A percentile compares a stretch with the other conserved stretches of the same genome.
phyloP scores from a whole-genome alignment of 129 eudicot genomes.

The Escallonia herrerae region DNA sequence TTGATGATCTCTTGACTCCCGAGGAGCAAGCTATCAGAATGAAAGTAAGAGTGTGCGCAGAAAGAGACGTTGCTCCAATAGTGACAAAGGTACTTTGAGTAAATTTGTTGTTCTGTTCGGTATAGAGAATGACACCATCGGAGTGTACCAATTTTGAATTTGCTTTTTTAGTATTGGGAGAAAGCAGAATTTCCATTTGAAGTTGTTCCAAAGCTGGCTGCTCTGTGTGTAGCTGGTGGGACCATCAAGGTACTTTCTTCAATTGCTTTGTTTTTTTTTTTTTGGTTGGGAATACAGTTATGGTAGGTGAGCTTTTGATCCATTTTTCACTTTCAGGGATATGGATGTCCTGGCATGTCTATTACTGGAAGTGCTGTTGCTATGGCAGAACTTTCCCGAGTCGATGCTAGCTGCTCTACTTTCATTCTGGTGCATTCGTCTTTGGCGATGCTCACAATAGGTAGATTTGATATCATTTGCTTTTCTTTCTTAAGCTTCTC shows the following conservation, averaged over 20 bases:
- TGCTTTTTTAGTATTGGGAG: conserved; percentile 87
- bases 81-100: conserved; percentile 70
- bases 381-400: conserved; percentile 86
- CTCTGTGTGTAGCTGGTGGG: conserved; percentile 83
- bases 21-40: conserved; percentile 61
- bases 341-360: conserved; percentile 87
- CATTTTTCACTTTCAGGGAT: conserved; percentile 45
- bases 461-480: conserved; percentile 29
- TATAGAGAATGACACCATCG: background rate
- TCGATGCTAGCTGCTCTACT: conserved; percentile 96
- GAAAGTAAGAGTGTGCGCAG: conserved; percentile 79
- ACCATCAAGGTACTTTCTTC: conserved; percentile 68
- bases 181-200: conserved; percentile 97
- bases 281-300: background rate
- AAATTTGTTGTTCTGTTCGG: background rate
- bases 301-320: background rate
- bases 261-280: background rate
- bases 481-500: background rate
- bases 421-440: conserved; percentile 96
- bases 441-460: conserved; percentile 94
- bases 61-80: conserved; percentile 86
- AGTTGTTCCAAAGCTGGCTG: conserved; percentile 79
- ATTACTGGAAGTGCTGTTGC: conserved; percentile 83
- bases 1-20: conserved; percentile 70
- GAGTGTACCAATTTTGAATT: conserved; percentile 18